Conservation (phyloP, 495 filamentous ascomycete species). For the Penicillium roqueforti region DNA sequence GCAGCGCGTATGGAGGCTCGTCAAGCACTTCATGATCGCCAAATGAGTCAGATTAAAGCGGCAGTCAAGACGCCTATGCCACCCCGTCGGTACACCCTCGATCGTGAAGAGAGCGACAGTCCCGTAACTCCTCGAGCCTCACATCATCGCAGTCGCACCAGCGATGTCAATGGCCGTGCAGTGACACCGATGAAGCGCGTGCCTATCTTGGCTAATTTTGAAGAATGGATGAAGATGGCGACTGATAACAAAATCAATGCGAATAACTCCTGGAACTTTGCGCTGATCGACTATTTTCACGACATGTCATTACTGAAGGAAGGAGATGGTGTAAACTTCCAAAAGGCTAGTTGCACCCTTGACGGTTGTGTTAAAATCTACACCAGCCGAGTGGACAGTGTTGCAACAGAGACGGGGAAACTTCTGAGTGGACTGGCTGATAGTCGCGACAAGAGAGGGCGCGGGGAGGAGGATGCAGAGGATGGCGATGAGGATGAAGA, state of each 20-base stretch:
- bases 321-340: slow-evolving; percentile 96
- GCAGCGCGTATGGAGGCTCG: slow-evolving; percentile 81
- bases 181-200: slow-evolving; percentile 96
- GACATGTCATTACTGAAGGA: slow-evolving; percentile 98
- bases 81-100: slow-evolving; percentile 60
- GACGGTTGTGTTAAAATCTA: slow-evolving; percentile 99
- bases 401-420: slow-evolving; percentile 95
- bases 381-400: slow-evolving; percentile 95
- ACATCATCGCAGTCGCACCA: slow-evolving; percentile 50
- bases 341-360: slow-evolving; percentile 95
- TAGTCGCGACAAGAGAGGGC: slow-evolving; percentile 73
- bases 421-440: slow-evolving; percentile 92
- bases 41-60: slow-evolving; percentile 86
- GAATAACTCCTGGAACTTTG: slow-evolving; percentile 98
- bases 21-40: slow-evolving; percentile 81
- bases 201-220: slow-evolving; percentile 93
- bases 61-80: slow-evolving; percentile 77
- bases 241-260: slow-evolving; percentile 99
- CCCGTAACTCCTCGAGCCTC: slow-evolving; percentile 60
- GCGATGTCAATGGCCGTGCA: slow-evolving; percentile 60
- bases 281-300: slow-evolving; percentile 98
- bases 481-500: slow-evolving; percentile 73
- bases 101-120: slow-evolving; percentile 60
- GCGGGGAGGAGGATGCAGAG: slow-evolving; percentile 58
- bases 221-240: slow-evolving; percentile 99